These are phyloP conservation scores for Russula emetica DNA, from an alignment of 768 basidiomycete species.

Conservation along the genomic window DNA sequence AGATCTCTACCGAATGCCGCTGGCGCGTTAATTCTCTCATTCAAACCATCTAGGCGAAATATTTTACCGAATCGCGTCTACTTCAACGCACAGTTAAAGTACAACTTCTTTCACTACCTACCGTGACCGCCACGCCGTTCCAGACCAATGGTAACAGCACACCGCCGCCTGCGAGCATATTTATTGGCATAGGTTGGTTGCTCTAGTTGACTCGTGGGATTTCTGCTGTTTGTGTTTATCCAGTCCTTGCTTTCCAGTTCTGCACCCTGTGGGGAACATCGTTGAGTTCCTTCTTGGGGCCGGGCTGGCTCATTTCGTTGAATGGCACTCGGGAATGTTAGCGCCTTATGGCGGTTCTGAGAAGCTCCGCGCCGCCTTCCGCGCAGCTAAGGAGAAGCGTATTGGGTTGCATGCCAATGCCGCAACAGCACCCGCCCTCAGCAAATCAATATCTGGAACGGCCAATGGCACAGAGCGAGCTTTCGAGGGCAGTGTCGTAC, in stretches of 20 bases:
- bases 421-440: conserved; percentile 44
- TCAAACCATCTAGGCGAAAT: conserved; percentile 61
- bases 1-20: neutral
- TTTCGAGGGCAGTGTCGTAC: conserved; percentile 80
- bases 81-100: conserved; percentile 76
- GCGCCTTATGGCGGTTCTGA: conserved; percentile 82
- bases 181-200: conserved; percentile 76
- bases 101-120: conserved; percentile 75
- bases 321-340: conserved; percentile 98
- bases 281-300: conserved; percentile 81
- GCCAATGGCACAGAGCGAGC: conserved; percentile 44
- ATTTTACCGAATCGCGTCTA: conserved; percentile 86
- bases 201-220: conserved; percentile 2
- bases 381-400: conserved; percentile 69
- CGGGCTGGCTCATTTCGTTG: conserved; percentile 87
- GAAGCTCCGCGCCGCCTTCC: conserved; percentile 79
- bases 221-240: neutral
- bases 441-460: conserved; percentile 40
- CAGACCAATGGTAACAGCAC: conserved; percentile 53
- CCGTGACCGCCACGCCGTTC: conserved; percentile 74
- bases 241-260: conserved; percentile 40
- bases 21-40: neutral
- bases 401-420: conserved; percentile 63
- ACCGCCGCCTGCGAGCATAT: conserved; percentile 71
- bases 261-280: conserved; percentile 93